Evolutionary conservation across 306 rosid species (phyloP), one percentile per base, ranked within the genome.

Genomic region (Senna siamea): DNA sequence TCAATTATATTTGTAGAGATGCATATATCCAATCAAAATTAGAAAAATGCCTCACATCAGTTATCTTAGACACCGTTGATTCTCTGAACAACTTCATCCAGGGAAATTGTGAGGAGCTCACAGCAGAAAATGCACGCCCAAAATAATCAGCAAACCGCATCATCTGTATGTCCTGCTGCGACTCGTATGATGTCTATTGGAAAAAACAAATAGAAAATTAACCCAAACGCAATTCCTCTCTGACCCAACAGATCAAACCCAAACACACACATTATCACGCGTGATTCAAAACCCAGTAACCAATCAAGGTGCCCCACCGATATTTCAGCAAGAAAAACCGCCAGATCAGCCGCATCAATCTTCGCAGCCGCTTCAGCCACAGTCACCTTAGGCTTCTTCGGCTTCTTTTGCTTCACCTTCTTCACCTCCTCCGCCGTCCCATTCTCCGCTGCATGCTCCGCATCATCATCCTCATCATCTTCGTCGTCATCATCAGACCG

Each of bases 131-230:
- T 46, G 97, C 92, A 52, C 90, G 91, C 41, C 91, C 96, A 69
- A 89, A 91, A 55, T 88, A 91, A 83, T 94, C 97, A 2, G 97
- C 95, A 59, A 94, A 91, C 41, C 91, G 87, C 96, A 94, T 89
- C 87, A 94, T 75, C 84, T 82, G 88, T 59, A 94, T 80, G 0
- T 89, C 89, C 77, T 88, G 89, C 81, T 87, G 89, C 71, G 68
- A 52, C 76, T 85, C 91, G 47, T 82, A 90, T 50, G 95, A 87
- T 9, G 60, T 78, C 98, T 94, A 65, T 47, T 5, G 59, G 17
- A 6, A 53, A 69, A 62, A 60, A 62, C 58, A 82, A 23, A 54
- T 7, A 54, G 4, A 7, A 59, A 38, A 35, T 66, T 32, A 57
- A 23, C 69, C 56, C 68, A 68, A 34, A 71, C n/a, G 30, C 34